These are phyloP conservation scores for Rhododendron molle DNA, from an alignment of 148 eudicot genomes.

Conservation along the genomic window DNA sequence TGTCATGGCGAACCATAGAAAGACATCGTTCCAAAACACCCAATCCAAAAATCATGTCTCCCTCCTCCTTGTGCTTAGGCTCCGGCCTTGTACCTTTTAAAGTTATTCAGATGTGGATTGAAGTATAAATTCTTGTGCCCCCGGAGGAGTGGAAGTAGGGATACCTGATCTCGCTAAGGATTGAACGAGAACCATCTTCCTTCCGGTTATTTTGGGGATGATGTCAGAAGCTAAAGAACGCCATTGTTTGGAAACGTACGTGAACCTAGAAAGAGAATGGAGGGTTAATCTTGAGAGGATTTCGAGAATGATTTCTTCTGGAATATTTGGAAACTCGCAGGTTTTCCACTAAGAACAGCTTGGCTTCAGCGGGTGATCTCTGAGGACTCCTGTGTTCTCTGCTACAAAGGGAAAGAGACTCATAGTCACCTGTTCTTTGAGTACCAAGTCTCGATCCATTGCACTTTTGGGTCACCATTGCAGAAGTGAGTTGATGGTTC, in stretches of 20 bases:
- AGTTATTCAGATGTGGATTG: not conserved
- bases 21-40: not conserved
- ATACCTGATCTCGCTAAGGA: not conserved
- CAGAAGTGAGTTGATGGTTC: not conserved
- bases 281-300: constrained; percentile 4
- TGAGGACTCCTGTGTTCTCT: too few relatives aligned
- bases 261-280: not conserved
- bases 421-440: too few relatives aligned
- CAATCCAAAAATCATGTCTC: not conserved
- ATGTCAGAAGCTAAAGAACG: too few relatives aligned
- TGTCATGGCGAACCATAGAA: not conserved
- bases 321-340: not conserved
- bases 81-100: not conserved
- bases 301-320: not conserved
- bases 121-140: not conserved
- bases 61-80: not conserved
- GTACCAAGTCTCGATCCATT: not conserved
- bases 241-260: not conserved
- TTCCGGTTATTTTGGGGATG: not conserved
- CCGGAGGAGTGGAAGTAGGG: too few relatives aligned
- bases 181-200: too few relatives aligned
- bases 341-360: too few relatives aligned
- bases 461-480: not conserved
- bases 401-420: too few relatives aligned
- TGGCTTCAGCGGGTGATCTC: too few relatives aligned